Conservation (phyloP, 2,329 filamentous ascomycete genomes). For the Paracoccidioides lutzii region DNA sequence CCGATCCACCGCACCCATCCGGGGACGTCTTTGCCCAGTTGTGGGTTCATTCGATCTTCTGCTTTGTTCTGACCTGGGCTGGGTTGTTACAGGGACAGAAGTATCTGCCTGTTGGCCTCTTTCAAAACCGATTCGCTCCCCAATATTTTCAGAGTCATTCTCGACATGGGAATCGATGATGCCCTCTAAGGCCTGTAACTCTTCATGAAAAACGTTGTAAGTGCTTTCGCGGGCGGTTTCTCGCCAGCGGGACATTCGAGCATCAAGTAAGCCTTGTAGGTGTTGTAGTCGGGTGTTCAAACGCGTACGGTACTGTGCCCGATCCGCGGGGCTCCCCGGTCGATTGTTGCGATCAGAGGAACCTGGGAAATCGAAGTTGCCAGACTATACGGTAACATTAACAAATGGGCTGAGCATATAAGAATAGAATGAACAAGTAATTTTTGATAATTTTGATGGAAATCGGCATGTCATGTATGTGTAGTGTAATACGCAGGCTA, state of each 20-base stretch:
- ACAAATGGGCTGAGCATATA: not conserved
- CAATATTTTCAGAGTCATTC: not conserved
- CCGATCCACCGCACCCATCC: not conserved
- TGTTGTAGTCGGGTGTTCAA: slow-evolving; percentile 18
- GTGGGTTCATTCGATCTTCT: not conserved
- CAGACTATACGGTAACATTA: slow-evolving; percentile 21
- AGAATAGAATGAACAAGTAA: too few relatives aligned
- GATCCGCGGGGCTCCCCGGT: slow-evolving; percentile 13
- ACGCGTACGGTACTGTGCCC: slow-evolving; percentile 9
- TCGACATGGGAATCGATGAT: not conserved
- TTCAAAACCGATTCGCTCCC: not conserved
- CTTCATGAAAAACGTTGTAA: slow-evolving; percentile 18
- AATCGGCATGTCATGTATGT: not conserved
- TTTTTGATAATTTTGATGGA: not conserved
- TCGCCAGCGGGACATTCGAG: not conserved
- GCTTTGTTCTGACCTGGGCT: not conserved
- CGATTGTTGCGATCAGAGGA: slow-evolving; percentile 20
- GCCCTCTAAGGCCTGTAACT: slow-evolving; percentile 9
- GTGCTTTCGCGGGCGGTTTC: slow-evolving; percentile 21
- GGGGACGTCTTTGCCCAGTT: not conserved
- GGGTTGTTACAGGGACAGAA: not conserved
- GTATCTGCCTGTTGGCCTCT: not conserved
- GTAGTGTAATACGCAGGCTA: not conserved
- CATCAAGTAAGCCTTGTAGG: slow-evolving; percentile 26
- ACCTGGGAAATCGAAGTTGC: slow-evolving; percentile 31